Conservation (phyloP, 176 grass and related monocot species). For the Oropetium thomaeum region DNA sequence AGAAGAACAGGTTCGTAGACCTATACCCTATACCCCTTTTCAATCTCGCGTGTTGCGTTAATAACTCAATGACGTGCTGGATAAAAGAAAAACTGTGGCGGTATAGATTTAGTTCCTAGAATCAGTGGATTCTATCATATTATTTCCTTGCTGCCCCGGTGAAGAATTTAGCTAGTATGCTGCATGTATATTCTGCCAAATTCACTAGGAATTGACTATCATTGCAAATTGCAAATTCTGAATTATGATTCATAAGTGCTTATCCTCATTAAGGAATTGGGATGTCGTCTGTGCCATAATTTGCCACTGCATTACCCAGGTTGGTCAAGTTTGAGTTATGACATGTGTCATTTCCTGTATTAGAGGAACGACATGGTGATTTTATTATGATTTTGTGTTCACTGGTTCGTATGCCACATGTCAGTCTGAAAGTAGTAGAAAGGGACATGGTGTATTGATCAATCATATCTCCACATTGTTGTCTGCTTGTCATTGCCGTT, state of each 20-base stretch:
- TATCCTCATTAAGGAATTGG: slow-evolving; percentile 1
- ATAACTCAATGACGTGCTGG: not conserved
- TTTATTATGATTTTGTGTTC: not conserved
- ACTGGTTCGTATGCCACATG: not conserved
- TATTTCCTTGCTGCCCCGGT: not conserved
- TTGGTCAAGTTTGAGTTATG: not conserved
- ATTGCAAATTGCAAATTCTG: slow-evolving; percentile 4
- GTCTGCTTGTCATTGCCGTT: not conserved
- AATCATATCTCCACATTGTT: not conserved
- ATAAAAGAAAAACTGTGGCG: slow-evolving; percentile 3
- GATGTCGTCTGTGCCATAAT: not conserved
- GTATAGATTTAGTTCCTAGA: slow-evolving; percentile 19
- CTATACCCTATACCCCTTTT: slow-evolving; percentile 8
- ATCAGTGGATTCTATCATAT: slow-evolving; percentile 1
- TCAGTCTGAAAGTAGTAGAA: not conserved
- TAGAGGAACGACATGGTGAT: not conserved
- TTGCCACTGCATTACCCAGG: not conserved
- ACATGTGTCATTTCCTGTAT: not conserved
- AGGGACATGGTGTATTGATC: not conserved
- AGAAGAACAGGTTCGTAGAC: slow-evolving; percentile 82
- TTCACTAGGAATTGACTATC: slow-evolving; percentile 1
- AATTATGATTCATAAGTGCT: not conserved
- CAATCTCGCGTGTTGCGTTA: not conserved
- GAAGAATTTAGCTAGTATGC: slow-evolving; percentile 12
- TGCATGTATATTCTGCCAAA: slow-evolving; percentile 1